Percentiles rank a stretch among this genome's conserved stretches.
phyloP scores from a whole-genome alignment of 208 protist species.

The Naegleria lovaniensis region DNA sequence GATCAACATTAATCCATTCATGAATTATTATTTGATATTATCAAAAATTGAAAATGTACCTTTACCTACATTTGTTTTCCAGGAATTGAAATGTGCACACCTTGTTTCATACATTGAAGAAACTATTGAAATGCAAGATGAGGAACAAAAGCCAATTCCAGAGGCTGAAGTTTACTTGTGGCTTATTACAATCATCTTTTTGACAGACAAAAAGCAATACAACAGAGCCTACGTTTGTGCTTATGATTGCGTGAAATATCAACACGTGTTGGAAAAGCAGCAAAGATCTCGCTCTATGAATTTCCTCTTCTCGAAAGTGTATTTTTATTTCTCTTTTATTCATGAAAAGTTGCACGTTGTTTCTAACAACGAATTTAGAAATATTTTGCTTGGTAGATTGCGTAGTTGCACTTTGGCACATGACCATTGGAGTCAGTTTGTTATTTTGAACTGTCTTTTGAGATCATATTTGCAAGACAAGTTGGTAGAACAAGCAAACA shows the following conservation, averaged over 20 bases:
- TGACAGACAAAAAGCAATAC: conserved; percentile 44
- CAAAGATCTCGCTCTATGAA: conserved; percentile 52
- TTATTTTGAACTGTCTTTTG: conserved; percentile 64
- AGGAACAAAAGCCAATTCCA: neutral
- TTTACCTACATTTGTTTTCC: too few relatives aligned
- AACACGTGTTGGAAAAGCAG: neutral
- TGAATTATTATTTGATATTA: too few relatives aligned
- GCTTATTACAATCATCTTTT: conserved; percentile 42
- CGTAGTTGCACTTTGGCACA: conserved; percentile 54
- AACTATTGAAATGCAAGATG: conserved; percentile 9
- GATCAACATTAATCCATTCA: neutral
- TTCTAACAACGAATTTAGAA: conserved; percentile 41
- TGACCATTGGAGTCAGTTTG: conserved; percentile 52
- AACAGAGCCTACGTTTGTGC: conserved; percentile 29
- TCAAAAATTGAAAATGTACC: too few relatives aligned
- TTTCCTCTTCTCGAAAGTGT: conserved; percentile 47
- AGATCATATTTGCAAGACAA: conserved; percentile 62
- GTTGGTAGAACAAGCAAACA: conserved; percentile 67
- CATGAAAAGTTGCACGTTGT: conserved; percentile 38
- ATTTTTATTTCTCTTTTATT: conserved; percentile 52
- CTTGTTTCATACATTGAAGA: neutral
- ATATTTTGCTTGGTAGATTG: conserved; percentile 46
- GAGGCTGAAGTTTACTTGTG: conserved; percentile 50
- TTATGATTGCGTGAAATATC: conserved; percentile 18
- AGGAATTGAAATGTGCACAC: neutral